Conservation (phyloP, 495 filamentous ascomycete species). For the Cenococcum geophilum region DNA sequence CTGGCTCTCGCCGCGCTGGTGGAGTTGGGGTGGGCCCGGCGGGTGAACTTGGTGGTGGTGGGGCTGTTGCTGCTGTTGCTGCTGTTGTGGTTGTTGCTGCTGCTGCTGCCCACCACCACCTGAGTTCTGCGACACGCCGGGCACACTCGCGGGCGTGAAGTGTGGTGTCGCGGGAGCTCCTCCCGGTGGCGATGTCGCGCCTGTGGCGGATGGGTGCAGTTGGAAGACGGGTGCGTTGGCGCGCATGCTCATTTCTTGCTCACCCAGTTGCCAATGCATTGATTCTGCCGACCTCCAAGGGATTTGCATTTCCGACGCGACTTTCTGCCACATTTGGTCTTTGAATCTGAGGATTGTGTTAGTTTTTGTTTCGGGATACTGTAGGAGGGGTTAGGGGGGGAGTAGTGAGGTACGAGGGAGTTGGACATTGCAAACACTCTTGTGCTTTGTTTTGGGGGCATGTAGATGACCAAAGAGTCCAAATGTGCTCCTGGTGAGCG, state of each 20-base stretch:
- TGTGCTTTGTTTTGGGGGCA: not conserved
- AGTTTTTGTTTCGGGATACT: conserved; percentile 1
- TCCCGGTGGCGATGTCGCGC: not conserved
- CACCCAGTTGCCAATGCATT: conserved; percentile 97
- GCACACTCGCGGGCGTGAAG: not conserved
- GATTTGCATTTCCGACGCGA: conserved; percentile 90
- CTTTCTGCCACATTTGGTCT: conserved; percentile 91
- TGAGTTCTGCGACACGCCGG: not conserved
- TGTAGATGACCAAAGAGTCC: conserved; percentile 3
- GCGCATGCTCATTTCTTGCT: conserved; percentile 72
- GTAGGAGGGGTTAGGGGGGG: not conserved
- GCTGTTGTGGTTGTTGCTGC: no score
- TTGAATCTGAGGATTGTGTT: conserved; percentile 63
- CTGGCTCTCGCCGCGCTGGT: conserved; percentile 23
- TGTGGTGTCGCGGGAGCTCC: not conserved
- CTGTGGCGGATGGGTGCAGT: conserved; percentile 30
- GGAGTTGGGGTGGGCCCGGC: conserved; percentile 14
- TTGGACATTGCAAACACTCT: not conserved
- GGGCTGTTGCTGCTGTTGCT: no score
- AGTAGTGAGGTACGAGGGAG: conserved; percentile 1
- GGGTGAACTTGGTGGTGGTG: not conserved
- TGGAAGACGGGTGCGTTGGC: conserved; percentile 42
- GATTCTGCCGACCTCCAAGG: conserved; percentile 94
- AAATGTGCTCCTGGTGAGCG: conserved; percentile 5
- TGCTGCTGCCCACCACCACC: no score